These are phyloP conservation scores for maize (Zea mays) DNA, from an alignment of 176 grass and related monocot genomes.

Conservation along the genomic window Zm-B73-REFERENCE-NAM-5.0 NC_050098.1:174884501-174885000, in stretches of 20 bases:
- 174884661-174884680: neutral
- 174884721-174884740: neutral
- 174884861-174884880: conserved; percentile 7
- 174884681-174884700: neutral
- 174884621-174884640: too few relatives aligned
- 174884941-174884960: neutral
- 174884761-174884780: neutral
- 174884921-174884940: neutral
- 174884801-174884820: neutral
- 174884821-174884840: neutral
- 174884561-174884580: neutral
- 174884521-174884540: neutral
- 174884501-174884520: neutral
- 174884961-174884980: neutral
- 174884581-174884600: neutral
- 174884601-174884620: too few relatives aligned
- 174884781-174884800: neutral
- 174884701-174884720: neutral
- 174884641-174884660: neutral
- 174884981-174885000: neutral
- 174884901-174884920: neutral
- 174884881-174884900: neutral
- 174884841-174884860: neutral
- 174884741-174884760: neutral
- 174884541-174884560: neutral